Percentiles rank a stretch among this genome's conserved stretches.
Evolutionary conservation across 768 basidiomycete species (phyloP).

Genomic region (Jaapia argillacea): DNA sequence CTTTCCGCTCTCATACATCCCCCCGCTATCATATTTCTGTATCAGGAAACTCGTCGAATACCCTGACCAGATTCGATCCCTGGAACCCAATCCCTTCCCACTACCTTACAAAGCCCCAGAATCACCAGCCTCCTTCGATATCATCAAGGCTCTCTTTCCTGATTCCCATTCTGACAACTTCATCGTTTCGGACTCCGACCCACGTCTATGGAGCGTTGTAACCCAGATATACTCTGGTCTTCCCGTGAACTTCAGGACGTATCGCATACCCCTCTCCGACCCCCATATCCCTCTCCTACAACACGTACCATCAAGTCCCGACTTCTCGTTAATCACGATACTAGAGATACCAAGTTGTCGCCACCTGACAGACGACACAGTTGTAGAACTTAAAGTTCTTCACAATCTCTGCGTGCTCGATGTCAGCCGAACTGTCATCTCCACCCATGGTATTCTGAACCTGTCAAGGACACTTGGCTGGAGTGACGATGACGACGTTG

Average conservation of each 20-base stretch:
- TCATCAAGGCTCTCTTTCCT: conserved; percentile 33
- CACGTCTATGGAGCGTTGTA: conserved; percentile 52
- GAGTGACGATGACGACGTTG: neutral
- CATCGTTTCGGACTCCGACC: conserved; percentile 29
- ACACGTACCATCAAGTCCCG: conserved; percentile 36
- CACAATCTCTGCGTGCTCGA: conserved; percentile 56
- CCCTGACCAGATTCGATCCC: conserved; percentile 31
- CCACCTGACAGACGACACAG: conserved; percentile 48
- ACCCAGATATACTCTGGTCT: conserved; percentile 48
- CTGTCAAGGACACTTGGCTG: conserved; percentile 37
- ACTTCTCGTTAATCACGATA: conserved; percentile 58
- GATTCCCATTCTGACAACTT: conserved; percentile 9
- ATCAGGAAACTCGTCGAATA: conserved; percentile 30
- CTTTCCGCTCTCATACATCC: conserved; percentile 28
- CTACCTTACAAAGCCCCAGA: conserved; percentile 25
- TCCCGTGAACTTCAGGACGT: conserved; percentile 30
- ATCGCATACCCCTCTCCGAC: conserved; percentile 44
- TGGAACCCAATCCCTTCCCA: no score
- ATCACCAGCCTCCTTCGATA: conserved; percentile 15
- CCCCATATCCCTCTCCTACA: conserved; percentile 47
- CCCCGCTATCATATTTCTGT: conserved; percentile 46
- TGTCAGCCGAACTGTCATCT: conserved; percentile 41
- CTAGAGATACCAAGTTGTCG: conserved; percentile 46
- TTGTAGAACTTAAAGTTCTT: conserved; percentile 38
- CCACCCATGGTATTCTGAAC: conserved; percentile 38